Evolutionary conservation across 2,329 filamentous ascomycete genomes (phyloP).

Genomic region (Xylaria sp.): DNA sequence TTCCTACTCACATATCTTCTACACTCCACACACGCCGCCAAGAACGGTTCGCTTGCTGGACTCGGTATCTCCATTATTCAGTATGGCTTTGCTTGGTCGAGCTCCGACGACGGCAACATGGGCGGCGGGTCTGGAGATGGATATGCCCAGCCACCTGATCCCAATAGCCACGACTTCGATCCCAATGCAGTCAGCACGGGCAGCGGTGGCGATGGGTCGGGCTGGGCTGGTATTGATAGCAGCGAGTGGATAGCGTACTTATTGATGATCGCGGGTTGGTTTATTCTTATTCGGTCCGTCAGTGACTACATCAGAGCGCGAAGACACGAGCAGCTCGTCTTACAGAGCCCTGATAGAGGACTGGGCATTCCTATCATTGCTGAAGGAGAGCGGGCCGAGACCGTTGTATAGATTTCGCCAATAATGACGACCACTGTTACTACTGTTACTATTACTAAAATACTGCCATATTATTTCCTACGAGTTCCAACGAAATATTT

Average conservation of each 20-base stretch:
- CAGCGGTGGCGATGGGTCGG: conserved; percentile 53
- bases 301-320: conserved; percentile 89
- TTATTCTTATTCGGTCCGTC: conserved; percentile 92
- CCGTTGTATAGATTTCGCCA: conserved; percentile 67
- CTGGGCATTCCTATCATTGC: conserved; percentile 87
- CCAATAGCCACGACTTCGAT: conserved; percentile 90
- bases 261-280: conserved; percentile 98
- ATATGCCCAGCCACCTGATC: conserved; percentile 80
- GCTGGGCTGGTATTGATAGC: conserved; percentile 69
- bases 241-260: conserved; percentile 91
- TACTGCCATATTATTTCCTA: conserved; percentile 15
- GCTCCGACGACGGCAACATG: conserved; percentile 57
- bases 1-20: conserved; percentile 98
- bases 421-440: conserved; percentile 10
- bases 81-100: conserved; percentile 89
- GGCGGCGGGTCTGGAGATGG: conserved; percentile 60
- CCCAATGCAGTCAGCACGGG: conserved; percentile 68
- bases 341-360: conserved; percentile 91
- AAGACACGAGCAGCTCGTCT: conserved; percentile 89
- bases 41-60: conserved; percentile 94
- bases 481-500: background rate
- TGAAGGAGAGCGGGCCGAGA: conserved; percentile 82
- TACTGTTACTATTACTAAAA: background rate
- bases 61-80: conserved; percentile 95
- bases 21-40: conserved; percentile 97